Evolutionary conservation across 768 basidiomycete species (phyloP).

Genomic region (Mycena vitilis): DNA sequence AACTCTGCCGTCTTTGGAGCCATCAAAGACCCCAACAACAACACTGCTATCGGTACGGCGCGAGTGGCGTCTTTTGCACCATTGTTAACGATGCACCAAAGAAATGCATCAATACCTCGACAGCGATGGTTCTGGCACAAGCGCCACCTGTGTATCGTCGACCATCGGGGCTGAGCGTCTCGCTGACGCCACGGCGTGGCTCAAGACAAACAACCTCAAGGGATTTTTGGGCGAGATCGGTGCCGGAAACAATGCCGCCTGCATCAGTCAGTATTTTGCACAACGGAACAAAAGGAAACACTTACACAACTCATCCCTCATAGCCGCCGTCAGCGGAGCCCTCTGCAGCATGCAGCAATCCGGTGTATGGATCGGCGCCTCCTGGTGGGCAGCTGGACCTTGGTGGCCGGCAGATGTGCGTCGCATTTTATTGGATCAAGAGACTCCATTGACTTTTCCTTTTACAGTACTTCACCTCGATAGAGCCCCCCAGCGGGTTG

Average conservation of each 20-base stretch:
- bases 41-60: conserved; percentile 64
- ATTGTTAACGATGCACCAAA: conserved; percentile 35
- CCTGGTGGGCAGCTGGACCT: conserved; percentile 73
- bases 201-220: conserved; percentile 68
- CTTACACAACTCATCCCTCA: conserved; percentile 44
- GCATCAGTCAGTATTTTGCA: conserved; percentile 24
- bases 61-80: conserved; percentile 1
- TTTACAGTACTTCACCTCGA: conserved; percentile 66
- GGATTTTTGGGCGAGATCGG: conserved; percentile 76
- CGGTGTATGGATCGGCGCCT: conserved; percentile 67
- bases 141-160: conserved; percentile 62
- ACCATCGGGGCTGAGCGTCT: conserved; percentile 72
- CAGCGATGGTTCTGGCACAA: conserved; percentile 70
- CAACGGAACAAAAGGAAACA: neutral
- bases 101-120: conserved; percentile 83
- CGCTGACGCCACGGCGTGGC: conserved; percentile 66
- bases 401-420: conserved; percentile 66
- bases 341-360: conserved; percentile 69
- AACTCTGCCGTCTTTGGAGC: conserved; percentile 63
- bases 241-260: conserved; percentile 54
- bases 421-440: conserved; percentile 29
- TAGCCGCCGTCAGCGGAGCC: conserved; percentile 62
- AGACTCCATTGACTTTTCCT: neutral
- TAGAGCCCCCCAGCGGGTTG: conserved; percentile 69
- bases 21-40: conserved; percentile 71